Percentiles rank a stretch among this genome's conserved stretches.
These are phyloP conservation scores for Aspergillus nanangensis DNA, from an alignment of 495 filamentous ascomycete species.

Conservation along the genomic window DNA sequence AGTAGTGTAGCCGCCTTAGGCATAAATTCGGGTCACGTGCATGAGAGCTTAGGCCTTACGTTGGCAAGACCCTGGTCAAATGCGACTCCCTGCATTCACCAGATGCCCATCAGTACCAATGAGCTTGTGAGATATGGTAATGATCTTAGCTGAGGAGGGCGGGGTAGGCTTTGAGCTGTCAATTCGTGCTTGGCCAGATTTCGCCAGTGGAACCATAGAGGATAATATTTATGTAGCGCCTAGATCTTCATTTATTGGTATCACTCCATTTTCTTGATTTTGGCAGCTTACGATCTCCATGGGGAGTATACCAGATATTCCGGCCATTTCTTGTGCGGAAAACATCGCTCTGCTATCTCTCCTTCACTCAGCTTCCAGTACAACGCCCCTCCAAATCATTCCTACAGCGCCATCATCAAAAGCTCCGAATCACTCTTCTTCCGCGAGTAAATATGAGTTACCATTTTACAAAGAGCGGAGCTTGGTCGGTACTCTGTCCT, in stretches of 20 bases:
- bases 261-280: not conserved
- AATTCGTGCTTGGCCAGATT: not conserved
- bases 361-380: not conserved
- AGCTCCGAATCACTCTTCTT: not conserved
- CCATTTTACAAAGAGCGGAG: conserved; percentile 9
- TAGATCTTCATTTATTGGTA: conserved; percentile 1
- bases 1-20: too few relatives aligned
- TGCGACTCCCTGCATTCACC: not conserved
- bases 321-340: conserved; percentile 1
- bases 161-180: not conserved
- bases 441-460: conserved; percentile 2
- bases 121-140: conserved; percentile 1
- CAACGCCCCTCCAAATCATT: not conserved
- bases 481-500: conserved; percentile 16
- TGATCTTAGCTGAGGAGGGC: not conserved
- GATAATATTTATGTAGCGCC: not conserved
- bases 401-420: conserved; percentile 2
- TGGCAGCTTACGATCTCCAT: not conserved
- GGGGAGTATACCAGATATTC: not conserved
- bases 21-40: too few relatives aligned
- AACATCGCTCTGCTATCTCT: conserved; percentile 2
- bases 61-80: conserved; percentile 1
- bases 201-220: not conserved
- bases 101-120: conserved; percentile 1
- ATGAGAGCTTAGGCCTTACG: not conserved